Conservation (phyloP, 164 flowering plant genomes). For the Macadamia tetraphylla region DNA sequence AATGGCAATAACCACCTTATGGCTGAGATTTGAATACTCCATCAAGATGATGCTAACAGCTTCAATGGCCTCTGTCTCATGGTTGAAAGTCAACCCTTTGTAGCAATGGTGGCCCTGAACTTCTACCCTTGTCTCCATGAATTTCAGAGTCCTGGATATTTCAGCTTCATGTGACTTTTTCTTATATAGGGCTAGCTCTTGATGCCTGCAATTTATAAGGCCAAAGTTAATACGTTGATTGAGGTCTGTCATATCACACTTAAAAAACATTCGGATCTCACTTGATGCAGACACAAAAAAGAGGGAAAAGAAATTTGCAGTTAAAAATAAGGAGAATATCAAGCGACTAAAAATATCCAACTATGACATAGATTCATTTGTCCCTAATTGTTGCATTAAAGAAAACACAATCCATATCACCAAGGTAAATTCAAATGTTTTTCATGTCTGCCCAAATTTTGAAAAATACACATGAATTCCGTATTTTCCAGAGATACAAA, state of each 20-base stretch:
- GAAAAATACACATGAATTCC: too few species aligned
- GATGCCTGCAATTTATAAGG: constrained; percentile 30
- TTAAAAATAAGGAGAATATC: background rate
- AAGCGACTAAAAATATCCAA: too few species aligned
- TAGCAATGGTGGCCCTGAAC: background rate
- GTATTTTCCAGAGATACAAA: too few species aligned
- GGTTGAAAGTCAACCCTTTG: background rate
- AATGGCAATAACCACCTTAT: constrained; percentile 11
- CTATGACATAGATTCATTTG: too few species aligned
- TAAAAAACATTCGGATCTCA: background rate
- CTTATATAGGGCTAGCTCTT: constrained; percentile 45
- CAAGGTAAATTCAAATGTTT: too few species aligned
- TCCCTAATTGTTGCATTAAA: too few species aligned
- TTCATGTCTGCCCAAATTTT: too few species aligned
- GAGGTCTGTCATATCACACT: background rate
- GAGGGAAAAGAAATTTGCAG: background rate
- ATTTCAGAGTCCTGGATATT: background rate
- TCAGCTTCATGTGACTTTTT: background rate
- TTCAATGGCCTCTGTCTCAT: background rate
- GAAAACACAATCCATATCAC: too few species aligned
- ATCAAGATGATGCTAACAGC: constrained; percentile 7
- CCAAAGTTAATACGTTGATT: background rate
- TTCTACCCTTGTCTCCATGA: background rate
- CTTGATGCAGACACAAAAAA: background rate
- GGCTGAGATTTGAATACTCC: constrained; percentile 7